A percentile compares a stretch with the other conserved stretches of the same genome.
Conservation (phyloP, 2,329 filamentous ascomycete genomes). For the Lojkania enalia region DNA sequence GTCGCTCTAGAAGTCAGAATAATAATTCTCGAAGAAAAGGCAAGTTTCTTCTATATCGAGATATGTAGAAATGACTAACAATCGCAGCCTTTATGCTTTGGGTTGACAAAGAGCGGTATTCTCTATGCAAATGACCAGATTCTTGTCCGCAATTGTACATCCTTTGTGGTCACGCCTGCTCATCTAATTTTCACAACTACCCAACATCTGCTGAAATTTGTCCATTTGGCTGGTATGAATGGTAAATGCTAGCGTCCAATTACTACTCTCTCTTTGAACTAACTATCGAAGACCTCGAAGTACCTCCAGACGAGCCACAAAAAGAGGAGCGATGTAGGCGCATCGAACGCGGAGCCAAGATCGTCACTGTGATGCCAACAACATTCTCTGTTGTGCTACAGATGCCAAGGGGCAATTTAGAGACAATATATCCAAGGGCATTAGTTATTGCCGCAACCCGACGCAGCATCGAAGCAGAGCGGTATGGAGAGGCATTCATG, state of each 20-base stretch:
- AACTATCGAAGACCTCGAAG: slow-evolving; percentile 65
- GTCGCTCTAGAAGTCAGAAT: slow-evolving; percentile 31
- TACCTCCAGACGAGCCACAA: slow-evolving; percentile 87
- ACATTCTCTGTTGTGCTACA: slow-evolving; percentile 85
- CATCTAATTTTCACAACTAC: slow-evolving; percentile 93
- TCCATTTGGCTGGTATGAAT: slow-evolving; percentile 71
- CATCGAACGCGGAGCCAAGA: slow-evolving; percentile 83
- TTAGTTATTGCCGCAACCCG: slow-evolving; percentile 91
- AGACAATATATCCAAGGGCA: slow-evolving; percentile 91
- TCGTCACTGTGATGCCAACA: slow-evolving; percentile 88
- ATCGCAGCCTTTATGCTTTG: slow-evolving; percentile 56
- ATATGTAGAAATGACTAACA: slow-evolving; percentile 18
- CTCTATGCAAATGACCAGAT: slow-evolving; percentile 76
- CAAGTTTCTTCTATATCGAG: slow-evolving; percentile 11
- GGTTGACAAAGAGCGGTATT: slow-evolving; percentile 74
- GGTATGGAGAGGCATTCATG: slow-evolving; percentile 82
- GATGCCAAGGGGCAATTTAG: slow-evolving; percentile 93
- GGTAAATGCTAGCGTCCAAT: too few species aligned
- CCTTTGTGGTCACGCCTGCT: slow-evolving; percentile 76
- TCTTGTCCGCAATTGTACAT: slow-evolving; percentile 86
- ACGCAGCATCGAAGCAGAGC: slow-evolving; percentile 73
- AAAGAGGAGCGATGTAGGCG: slow-evolving; percentile 89
- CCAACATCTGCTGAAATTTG: slow-evolving; percentile 90
- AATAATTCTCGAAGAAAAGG: slow-evolving; percentile 27
- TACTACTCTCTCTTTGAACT: neutral